These are phyloP conservation scores for Arthrobotrys sinensis DNA, from an alignment of 2,329 filamentous ascomycete genomes.

Conservation along the genomic window DNA sequence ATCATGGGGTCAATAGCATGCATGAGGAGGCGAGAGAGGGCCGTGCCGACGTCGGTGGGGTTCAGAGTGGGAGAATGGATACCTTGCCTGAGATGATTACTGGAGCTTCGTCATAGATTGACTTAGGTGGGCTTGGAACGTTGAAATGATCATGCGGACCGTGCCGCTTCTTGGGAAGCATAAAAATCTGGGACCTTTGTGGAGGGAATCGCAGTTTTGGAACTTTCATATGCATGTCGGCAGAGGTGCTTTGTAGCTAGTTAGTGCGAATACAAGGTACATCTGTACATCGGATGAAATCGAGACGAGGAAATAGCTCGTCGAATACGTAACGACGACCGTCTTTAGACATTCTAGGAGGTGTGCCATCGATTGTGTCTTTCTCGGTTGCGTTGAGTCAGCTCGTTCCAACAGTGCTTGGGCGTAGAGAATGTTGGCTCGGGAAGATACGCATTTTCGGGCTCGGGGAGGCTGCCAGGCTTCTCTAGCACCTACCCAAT, in stretches of 20 bases:
- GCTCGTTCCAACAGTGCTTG: constrained; percentile 7
- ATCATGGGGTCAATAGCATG: constrained; percentile 22
- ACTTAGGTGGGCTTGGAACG: neutral
- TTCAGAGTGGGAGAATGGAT: constrained; percentile 15
- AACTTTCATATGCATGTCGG: constrained; percentile 21
- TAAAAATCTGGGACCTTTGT: neutral
- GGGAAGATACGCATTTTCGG: no score
- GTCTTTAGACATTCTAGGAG: constrained; percentile 5
- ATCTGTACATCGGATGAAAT: constrained; percentile 4
- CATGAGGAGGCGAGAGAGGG: constrained; percentile 6
- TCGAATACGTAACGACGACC: neutral
- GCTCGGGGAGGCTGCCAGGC: no score
- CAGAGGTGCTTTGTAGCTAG: neutral
- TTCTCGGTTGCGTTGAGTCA: neutral
- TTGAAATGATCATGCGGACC: constrained; percentile 20
- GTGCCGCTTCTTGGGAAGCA: constrained; percentile 33
- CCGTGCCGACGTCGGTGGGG: constrained; percentile 25
- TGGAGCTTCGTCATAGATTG: constrained; percentile 21
- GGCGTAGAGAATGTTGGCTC: neutral
- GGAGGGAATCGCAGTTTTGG: neutral
- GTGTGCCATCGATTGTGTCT: constrained; percentile 6
- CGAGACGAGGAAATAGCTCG: constrained; percentile 2
- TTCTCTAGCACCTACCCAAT: no score
- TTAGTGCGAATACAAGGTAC: constrained; percentile 7
- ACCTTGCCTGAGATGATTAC: constrained; percentile 7